Percentiles rank a stretch among this genome's conserved stretches.
phyloP scores from a whole-genome alignment of 1,139 yeast genomes.

The Ashbya aceris region DNA sequence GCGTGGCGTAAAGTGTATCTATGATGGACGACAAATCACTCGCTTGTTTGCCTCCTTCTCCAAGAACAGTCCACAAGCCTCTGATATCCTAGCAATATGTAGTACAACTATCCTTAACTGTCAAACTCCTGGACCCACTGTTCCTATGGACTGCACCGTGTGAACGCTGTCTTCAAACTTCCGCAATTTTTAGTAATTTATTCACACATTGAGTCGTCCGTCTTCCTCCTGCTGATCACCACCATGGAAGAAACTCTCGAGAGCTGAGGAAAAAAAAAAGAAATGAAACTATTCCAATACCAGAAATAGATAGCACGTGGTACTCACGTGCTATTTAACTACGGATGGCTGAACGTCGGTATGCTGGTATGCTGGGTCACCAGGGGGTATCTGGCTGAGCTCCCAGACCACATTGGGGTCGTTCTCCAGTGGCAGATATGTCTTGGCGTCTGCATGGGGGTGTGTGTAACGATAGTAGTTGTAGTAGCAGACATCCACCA shows the following conservation, averaged over 20 bases:
- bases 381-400: slow-evolving; percentile 3
- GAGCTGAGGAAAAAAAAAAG: not conserved
- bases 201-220: not conserved
- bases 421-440: slow-evolving; percentile 1
- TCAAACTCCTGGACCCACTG: no score
- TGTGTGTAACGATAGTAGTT: slow-evolving; percentile 51
- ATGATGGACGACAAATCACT: not conserved
- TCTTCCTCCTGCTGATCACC: not conserved
- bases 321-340: no score
- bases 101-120: no score
- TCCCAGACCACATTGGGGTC: slow-evolving; percentile 4
- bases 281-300: not conserved
- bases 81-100: no score
- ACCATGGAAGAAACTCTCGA: not conserved
- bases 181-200: no score
- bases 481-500: slow-evolving; percentile 73
- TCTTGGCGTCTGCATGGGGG: slow-evolving; percentile 9
- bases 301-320: not conserved
- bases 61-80: no score
- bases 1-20: not conserved
- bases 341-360: not conserved
- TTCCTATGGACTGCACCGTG: no score
- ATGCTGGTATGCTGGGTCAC: slow-evolving; percentile 2
- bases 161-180: no score
- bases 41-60: not conserved